These are phyloP conservation scores for Alternaria sp. DNA, from an alignment of 2,329 filamentous ascomycete species.

Conservation along the genomic window DNA sequence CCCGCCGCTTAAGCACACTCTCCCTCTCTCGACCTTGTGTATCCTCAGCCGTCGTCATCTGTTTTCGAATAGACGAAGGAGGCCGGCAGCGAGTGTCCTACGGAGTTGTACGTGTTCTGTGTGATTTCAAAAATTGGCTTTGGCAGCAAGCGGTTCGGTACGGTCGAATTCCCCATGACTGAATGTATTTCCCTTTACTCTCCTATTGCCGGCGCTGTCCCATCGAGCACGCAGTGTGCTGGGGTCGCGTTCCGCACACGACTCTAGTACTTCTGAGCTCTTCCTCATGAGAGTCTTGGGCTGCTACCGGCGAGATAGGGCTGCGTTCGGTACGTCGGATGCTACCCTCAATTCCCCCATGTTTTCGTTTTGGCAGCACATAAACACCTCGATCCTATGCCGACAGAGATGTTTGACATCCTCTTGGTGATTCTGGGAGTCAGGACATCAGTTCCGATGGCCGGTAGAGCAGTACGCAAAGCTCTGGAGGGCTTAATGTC, in stretches of 20 bases:
- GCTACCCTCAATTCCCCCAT: constrained; percentile 42
- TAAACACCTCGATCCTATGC: constrained; percentile 30
- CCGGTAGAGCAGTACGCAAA: constrained; percentile 24
- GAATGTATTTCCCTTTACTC: constrained; percentile 47
- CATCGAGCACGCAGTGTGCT: constrained; percentile 30
- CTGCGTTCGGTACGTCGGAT: constrained; percentile 39
- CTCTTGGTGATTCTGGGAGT: constrained; percentile 28
- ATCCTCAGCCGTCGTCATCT: constrained; percentile 41
- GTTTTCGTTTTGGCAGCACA: constrained; percentile 41
- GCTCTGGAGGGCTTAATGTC: constrained; percentile 27
- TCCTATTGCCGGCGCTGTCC: constrained; percentile 33
- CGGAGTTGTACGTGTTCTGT: constrained; percentile 48
- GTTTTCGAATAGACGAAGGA: constrained; percentile 41
- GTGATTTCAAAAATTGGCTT: constrained; percentile 50
- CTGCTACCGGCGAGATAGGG: constrained; percentile 31
- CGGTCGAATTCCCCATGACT: constrained; percentile 49
- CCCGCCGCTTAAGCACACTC: constrained; percentile 43
- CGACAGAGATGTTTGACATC: constrained; percentile 30
- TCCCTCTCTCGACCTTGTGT: constrained; percentile 42
- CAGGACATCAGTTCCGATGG: constrained; percentile 25
- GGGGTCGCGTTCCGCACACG: constrained; percentile 25
- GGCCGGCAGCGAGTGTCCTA: constrained; percentile 46
- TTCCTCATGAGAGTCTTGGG: constrained; percentile 21
- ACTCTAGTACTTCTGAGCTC: constrained; percentile 33
- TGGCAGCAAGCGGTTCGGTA: constrained; percentile 49